A percentile compares a stretch with the other conserved stretches of the same genome.
Conservation (phyloP, 768 basidiomycete genomes). For the Cyathus striatus region DNA sequence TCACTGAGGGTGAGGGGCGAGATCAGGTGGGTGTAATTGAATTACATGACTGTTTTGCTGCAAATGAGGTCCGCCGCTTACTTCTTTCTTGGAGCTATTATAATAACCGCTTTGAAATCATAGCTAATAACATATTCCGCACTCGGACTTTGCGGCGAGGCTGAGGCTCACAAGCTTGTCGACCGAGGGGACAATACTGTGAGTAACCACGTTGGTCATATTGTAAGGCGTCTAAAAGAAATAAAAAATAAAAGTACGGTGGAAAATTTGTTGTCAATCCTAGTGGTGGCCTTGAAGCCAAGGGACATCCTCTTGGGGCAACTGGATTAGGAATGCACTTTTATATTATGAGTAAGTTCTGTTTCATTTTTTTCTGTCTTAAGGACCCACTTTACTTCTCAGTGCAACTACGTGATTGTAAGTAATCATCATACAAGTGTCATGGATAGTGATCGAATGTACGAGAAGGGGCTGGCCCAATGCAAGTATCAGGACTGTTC, state of each 20-base stretch:
- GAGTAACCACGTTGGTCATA: too few species aligned
- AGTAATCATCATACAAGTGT: slow-evolving; percentile 9
- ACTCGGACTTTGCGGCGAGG: slow-evolving; percentile 60
- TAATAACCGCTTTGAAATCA: too few species aligned
- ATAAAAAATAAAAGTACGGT: slow-evolving; percentile 61
- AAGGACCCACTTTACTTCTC: slow-evolving; percentile 1
- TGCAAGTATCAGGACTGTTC: slow-evolving; percentile 75
- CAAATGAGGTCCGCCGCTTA: slow-evolving; percentile 75
- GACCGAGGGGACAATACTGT: slow-evolving; percentile 79
- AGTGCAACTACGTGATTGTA: slow-evolving; percentile 78
- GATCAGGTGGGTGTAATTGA: slow-evolving; percentile 82
- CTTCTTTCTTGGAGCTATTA: background rate
- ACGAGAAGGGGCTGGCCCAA: slow-evolving; percentile 69
- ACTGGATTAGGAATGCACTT: slow-evolving; percentile 86
- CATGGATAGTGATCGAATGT: background rate
- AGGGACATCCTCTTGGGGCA: slow-evolving; percentile 82
- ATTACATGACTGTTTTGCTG: slow-evolving; percentile 82
- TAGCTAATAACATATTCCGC: slow-evolving; percentile 82
- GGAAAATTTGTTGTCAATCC: slow-evolving; percentile 85
- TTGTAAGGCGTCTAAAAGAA: too few species aligned
- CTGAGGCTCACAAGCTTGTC: slow-evolving; percentile 70
- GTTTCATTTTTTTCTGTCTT: slow-evolving; percentile 1
- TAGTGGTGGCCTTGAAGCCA: slow-evolving; percentile 83
- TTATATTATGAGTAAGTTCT: slow-evolving; percentile 66
- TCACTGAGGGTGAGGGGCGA: slow-evolving; percentile 54